Conservation (phyloP, 108 stramenopile species). For the Schizochytrium sp. region DNA sequence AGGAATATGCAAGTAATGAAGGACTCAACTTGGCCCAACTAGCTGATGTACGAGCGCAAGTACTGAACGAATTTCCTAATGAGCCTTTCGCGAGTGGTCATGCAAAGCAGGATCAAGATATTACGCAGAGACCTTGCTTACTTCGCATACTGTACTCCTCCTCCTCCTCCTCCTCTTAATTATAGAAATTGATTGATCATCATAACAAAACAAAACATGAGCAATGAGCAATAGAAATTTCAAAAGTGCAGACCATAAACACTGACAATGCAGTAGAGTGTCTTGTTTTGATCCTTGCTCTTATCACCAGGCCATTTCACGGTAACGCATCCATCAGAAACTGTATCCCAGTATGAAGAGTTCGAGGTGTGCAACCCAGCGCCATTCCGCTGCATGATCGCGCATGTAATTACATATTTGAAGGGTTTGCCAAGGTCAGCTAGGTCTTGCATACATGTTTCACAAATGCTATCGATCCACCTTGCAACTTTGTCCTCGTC, state of each 20-base stretch:
- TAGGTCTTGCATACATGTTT: slow-evolving; percentile 49
- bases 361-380: slow-evolving; percentile 61
- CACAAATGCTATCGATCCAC: slow-evolving; percentile 65
- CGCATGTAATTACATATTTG: slow-evolving; percentile 66
- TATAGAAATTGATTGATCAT: no score
- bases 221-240: not conserved
- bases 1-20: no score
- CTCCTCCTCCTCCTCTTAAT: no score
- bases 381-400: slow-evolving; percentile 66
- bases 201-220: no score
- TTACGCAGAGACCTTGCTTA: no score
- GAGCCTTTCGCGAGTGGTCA: no score
- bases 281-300: slow-evolving; percentile 44
- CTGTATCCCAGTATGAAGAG: slow-evolving; percentile 57
- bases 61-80: no score
- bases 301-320: slow-evolving; percentile 60
- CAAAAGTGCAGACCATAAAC: slow-evolving; percentile 43
- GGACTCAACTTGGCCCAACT: no score
- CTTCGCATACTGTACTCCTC: no score
- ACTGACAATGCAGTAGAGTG: slow-evolving; percentile 51
- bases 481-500: slow-evolving; percentile 60
- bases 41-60: no score
- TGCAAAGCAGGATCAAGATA: no score
- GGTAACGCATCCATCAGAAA: slow-evolving; percentile 42
- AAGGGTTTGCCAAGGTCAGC: slow-evolving; percentile 63